Conservation (phyloP, 75 land plant species). For the Larix kaempferi region DNA sequence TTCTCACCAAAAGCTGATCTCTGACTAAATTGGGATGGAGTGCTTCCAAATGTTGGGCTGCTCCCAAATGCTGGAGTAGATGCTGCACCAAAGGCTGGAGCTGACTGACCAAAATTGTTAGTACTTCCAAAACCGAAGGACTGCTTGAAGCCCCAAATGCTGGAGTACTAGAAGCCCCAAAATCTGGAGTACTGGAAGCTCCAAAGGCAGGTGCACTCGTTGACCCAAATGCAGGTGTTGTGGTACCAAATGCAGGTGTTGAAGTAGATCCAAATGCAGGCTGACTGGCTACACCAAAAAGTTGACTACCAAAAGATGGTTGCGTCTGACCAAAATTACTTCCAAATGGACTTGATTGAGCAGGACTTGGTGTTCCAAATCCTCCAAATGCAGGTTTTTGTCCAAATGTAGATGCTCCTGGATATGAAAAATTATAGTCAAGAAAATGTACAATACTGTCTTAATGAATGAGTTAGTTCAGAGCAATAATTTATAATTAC, state of each 20-base stretch:
- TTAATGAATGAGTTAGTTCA: too few relatives aligned
- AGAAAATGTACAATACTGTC: too few relatives aligned
- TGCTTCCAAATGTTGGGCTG: conserved; percentile 63
- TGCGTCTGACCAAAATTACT: conserved; percentile 79
- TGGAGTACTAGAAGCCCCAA: conserved; percentile 43
- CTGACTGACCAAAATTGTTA: conserved; percentile 36
- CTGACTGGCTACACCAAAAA: conserved; percentile 56
- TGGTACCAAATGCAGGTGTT: conserved; percentile 25
- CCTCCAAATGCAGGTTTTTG: conserved; percentile 95
- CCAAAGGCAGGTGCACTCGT: conserved; percentile 44
- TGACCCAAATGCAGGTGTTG: conserved; percentile 55
- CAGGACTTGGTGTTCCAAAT: conserved; percentile 66
- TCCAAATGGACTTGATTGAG: conserved; percentile 87
- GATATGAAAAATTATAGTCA: neutral
- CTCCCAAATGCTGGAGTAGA: conserved; percentile 68
- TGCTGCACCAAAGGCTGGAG: conserved; percentile 38
- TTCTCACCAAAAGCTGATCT: conserved; percentile 58
- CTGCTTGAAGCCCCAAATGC: conserved; percentile 40
- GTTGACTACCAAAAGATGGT: conserved; percentile 76
- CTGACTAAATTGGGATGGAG: conserved; percentile 54
- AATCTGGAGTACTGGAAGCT: conserved; percentile 44
- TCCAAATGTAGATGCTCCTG: conserved; percentile 77
- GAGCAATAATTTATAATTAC: too few relatives aligned
- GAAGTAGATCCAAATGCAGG: conserved; percentile 50
- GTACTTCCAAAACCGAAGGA: conserved; percentile 43